phyloP scores from a whole-genome alignment of 176 grass and related monocot species.

The Coix lacrymajobi region DNA sequence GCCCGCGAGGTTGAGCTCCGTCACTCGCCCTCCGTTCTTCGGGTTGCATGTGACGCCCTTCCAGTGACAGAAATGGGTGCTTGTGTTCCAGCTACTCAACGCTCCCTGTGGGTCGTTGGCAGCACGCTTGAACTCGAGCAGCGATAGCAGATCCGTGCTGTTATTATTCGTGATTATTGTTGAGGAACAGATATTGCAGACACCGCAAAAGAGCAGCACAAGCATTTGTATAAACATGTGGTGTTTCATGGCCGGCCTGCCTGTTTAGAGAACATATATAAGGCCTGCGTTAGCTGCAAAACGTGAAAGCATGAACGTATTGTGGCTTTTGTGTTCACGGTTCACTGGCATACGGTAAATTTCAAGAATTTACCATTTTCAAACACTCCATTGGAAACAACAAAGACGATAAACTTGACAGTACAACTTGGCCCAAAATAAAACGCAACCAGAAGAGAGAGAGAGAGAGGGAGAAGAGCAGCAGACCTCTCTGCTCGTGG shows the following conservation, averaged over 20 bases:
- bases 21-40: not conserved
- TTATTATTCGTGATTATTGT: not conserved
- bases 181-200: not conserved
- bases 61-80: not conserved
- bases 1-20: fast-evolving
- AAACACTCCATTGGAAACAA: too few relatives aligned
- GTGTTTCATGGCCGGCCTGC: not conserved
- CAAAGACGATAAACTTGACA: too few relatives aligned
- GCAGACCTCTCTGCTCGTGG: too few relatives aligned
- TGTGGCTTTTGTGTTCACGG: too few relatives aligned
- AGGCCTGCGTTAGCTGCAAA: not conserved
- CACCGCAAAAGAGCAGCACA: not conserved
- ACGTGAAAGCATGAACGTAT: not conserved
- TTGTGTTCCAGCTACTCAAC: not conserved
- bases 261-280: not conserved
- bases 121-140: not conserved
- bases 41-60: not conserved
- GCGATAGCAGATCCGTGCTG: not conserved
- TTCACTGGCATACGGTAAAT: too few relatives aligned
- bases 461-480: too few relatives aligned
- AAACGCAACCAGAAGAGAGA: too few relatives aligned
- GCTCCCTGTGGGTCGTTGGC: not conserved
- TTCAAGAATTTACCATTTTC: too few relatives aligned
- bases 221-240: not conserved
- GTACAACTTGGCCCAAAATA: too few relatives aligned